Conservation (phyloP, 192 early-diverging fungal genomes). For the Linderina pennispora region DNA sequence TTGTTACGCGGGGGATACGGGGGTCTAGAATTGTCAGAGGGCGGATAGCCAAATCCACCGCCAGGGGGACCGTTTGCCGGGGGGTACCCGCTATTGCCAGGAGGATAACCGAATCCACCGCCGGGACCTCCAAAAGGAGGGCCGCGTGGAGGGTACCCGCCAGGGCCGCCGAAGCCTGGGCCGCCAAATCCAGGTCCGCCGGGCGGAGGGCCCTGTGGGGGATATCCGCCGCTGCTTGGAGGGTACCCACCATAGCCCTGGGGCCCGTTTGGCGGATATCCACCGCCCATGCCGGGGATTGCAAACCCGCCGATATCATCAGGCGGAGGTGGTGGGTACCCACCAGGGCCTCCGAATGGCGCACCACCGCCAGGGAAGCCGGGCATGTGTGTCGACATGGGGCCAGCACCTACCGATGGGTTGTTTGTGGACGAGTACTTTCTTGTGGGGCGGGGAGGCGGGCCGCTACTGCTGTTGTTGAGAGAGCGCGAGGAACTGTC, state of each 20-base stretch:
- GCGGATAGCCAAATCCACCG: no score
- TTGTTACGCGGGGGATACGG: conserved; percentile 1
- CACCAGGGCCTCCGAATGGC: conserved; percentile 1
- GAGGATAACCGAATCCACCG: no score
- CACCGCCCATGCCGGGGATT: background rate
- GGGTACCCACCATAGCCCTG: background rate
- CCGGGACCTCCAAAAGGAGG: no score
- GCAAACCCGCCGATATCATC: background rate
- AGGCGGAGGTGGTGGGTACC: background rate
- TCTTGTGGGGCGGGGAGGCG: conserved; percentile 1
- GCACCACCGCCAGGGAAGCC: conserved; percentile 1
- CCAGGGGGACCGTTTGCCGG: background rate
- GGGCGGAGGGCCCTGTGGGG: no score
- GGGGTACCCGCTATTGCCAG: conserved; percentile 8
- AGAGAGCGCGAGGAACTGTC: background rate
- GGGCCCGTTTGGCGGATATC: background rate
- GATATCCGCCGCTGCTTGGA: conserved; percentile 4
- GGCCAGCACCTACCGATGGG: conserved; percentile 22
- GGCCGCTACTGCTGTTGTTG: conserved; percentile 1
- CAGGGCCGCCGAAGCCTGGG: conserved; percentile 2
- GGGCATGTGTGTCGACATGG: conserved; percentile 17
- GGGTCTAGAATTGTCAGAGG: conserved; percentile 5
- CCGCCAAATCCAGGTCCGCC: no score
- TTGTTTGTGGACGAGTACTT: conserved; percentile 15
- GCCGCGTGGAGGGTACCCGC: conserved; percentile 8